Percentiles rank a stretch among this genome's conserved stretches.
Conservation (phyloP, 352 stramenopile species). For the Saprolegnia diclina region DNA sequence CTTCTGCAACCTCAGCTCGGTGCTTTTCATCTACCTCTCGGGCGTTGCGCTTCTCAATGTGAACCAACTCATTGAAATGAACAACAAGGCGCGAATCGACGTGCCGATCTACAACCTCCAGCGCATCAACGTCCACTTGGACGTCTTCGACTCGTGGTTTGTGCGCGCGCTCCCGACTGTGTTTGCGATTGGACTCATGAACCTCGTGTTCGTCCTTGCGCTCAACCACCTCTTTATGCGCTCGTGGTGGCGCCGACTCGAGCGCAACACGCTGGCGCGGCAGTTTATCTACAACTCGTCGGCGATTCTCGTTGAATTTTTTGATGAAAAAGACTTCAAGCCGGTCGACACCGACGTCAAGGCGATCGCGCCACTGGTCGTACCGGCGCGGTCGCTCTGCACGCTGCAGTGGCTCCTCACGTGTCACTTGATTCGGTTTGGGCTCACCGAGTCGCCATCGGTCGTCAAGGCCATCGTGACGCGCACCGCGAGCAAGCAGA, state of each 20-base stretch:
- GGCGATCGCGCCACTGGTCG: neutral
- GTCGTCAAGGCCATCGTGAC: neutral
- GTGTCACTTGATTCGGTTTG: constrained; percentile 21
- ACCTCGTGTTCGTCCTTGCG: constrained; percentile 5
- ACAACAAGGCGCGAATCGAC: constrained; percentile 1
- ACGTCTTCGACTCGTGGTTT: constrained; percentile 5
- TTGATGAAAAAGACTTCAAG: neutral
- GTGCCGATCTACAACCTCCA: neutral
- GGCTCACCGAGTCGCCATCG: constrained; percentile 8
- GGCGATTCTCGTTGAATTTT: constrained; percentile 20
- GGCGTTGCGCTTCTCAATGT: neutral
- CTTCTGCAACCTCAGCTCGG: constrained; percentile 20
- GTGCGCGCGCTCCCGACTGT: constrained; percentile 2
- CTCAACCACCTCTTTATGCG: neutral
- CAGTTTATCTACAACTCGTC: constrained; percentile 26
- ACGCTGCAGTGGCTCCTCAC: constrained; percentile 25
- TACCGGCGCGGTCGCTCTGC: constrained; percentile 14
- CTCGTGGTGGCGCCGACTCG: constrained; percentile 1
- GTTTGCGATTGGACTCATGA: neutral
- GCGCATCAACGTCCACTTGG: constrained; percentile 1
- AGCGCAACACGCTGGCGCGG: constrained; percentile 9
- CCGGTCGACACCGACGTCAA: neutral
- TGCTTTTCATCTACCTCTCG: constrained; percentile 14
- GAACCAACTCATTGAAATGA: neutral
- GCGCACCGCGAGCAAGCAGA: neutral